Percentiles rank a stretch among this genome's conserved stretches.
phyloP scores from a whole-genome alignment of 805 yeast genomes.

The Cyberlindnera euphorbiae region DNA sequence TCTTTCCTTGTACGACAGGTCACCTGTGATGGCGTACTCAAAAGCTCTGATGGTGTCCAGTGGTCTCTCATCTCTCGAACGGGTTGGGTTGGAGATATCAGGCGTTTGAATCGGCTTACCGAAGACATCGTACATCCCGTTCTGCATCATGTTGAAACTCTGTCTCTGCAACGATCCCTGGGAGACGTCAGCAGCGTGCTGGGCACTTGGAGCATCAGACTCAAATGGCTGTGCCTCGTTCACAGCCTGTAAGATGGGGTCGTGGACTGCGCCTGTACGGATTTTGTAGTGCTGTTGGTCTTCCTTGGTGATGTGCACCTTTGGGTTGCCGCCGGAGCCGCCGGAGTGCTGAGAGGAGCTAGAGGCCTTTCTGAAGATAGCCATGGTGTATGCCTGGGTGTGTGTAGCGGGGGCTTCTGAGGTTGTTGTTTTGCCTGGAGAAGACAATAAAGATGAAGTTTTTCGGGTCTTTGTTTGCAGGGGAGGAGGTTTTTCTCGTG shows the following conservation, averaged over 20 bases:
- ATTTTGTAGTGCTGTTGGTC: conserved; percentile 54
- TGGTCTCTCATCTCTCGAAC: conserved; percentile 93
- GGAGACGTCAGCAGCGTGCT: conserved; percentile 11
- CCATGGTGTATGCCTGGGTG: conserved; percentile 31
- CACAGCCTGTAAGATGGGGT: conserved; percentile 90
- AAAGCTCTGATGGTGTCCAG: conserved; percentile 91
- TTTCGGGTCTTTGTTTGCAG: too few relatives aligned
- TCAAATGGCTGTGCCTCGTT: conserved; percentile 96
- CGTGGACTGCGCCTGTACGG: conserved; percentile 69
- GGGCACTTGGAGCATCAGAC: conserved; percentile 23
- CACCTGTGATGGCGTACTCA: conserved; percentile 93
- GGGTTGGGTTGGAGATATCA: conserved; percentile 89
- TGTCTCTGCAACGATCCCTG: conserved; percentile 17
- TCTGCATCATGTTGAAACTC: conserved; percentile 35
- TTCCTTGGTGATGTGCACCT: conserved; percentile 42
- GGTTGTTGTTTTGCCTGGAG: too few relatives aligned
- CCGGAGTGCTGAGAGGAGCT: conserved; percentile 26
- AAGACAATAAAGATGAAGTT: too few relatives aligned
- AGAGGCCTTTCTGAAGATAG: conserved; percentile 38
- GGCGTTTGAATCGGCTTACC: conserved; percentile 76
- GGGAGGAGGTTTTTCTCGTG: too few relatives aligned
- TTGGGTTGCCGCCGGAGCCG: conserved; percentile 27
- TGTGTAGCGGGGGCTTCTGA: too few relatives aligned
- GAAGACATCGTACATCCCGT: conserved; percentile 71
- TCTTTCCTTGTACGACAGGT: conserved; percentile 69